These are phyloP conservation scores for Aspergillus cejpii DNA, from an alignment of 2,329 filamentous ascomycete genomes.

Conservation along the genomic window DNA sequence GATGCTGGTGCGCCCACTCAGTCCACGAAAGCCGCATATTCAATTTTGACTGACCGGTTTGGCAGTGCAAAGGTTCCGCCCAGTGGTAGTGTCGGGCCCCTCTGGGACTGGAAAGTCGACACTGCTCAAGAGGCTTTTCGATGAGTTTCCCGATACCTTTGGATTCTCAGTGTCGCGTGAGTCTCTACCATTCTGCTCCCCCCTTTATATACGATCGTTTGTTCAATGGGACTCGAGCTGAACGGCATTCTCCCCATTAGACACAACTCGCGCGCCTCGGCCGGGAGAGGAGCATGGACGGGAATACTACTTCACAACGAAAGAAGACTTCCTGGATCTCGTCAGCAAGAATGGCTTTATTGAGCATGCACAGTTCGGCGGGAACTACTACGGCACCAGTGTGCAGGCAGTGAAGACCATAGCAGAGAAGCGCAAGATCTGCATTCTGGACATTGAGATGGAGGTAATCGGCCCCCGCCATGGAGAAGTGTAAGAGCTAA, in stretches of 20 bases:
- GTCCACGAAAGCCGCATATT: neutral
- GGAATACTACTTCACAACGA: conserved; percentile 73
- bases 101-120: conserved; percentile 41
- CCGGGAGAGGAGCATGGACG: conserved; percentile 66
- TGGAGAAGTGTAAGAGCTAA: neutral
- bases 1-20: conserved; percentile 17
- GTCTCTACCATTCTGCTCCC: conserved; percentile 13
- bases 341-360: conserved; percentile 68
- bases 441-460: conserved; percentile 94
- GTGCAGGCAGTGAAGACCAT: conserved; percentile 72
- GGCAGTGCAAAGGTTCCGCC: conserved; percentile 30
- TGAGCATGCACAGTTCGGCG: conserved; percentile 78
- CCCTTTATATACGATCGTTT: neutral
- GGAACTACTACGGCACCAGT: conserved; percentile 81
- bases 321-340: conserved; percentile 60
- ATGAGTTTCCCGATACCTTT: conserved; percentile 39
- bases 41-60: neutral
- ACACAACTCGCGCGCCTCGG: conserved; percentile 76
- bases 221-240: neutral
- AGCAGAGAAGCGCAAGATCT: conserved; percentile 62
- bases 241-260: conserved; percentile 30
- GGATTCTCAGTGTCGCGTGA: conserved; percentile 39
- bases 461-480: conserved; percentile 51
- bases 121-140: conserved; percentile 39
- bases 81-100: conserved; percentile 39